phyloP scores from a whole-genome alignment of 2,329 filamentous ascomycete species.

The Fusarium sp. region DNA sequence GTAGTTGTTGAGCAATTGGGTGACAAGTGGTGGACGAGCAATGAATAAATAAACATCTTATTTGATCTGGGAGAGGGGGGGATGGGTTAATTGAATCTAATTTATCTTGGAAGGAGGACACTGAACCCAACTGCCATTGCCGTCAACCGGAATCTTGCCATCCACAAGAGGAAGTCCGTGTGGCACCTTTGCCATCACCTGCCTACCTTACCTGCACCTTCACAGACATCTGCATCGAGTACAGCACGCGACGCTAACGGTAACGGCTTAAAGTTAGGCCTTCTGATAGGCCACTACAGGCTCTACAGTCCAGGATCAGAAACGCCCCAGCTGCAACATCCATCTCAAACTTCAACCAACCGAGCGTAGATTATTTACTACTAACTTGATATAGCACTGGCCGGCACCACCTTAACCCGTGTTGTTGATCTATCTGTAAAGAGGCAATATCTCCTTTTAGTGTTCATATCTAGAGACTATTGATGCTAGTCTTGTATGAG shows the following conservation, averaged over 20 bases:
- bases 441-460: background rate
- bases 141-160: constrained; percentile 3
- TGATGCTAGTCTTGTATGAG: background rate
- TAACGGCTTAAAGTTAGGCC: constrained; percentile 8
- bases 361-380: constrained; percentile 22
- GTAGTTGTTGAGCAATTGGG: background rate
- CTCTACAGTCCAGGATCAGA: constrained; percentile 14
- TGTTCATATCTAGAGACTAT: background rate
- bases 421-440: constrained; percentile 8
- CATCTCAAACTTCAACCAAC: constrained; percentile 24
- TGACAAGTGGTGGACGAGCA: background rate
- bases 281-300: constrained; percentile 20
- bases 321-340: constrained; percentile 8
- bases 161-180: constrained; percentile 20
- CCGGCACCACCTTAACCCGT: constrained; percentile 7
- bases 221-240: constrained; percentile 10
- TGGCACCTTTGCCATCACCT: constrained; percentile 32
- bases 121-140: constrained; percentile 9
- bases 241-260: constrained; percentile 28
- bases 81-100: background rate
- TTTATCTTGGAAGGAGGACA: constrained; percentile 19
- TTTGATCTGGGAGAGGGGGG: background rate
- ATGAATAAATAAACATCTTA: constrained; percentile 16
- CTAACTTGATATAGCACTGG: constrained; percentile 25
- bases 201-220: background rate